Conservation (phyloP, 106 monocot species). For the Dendrobium officinale region DNA sequence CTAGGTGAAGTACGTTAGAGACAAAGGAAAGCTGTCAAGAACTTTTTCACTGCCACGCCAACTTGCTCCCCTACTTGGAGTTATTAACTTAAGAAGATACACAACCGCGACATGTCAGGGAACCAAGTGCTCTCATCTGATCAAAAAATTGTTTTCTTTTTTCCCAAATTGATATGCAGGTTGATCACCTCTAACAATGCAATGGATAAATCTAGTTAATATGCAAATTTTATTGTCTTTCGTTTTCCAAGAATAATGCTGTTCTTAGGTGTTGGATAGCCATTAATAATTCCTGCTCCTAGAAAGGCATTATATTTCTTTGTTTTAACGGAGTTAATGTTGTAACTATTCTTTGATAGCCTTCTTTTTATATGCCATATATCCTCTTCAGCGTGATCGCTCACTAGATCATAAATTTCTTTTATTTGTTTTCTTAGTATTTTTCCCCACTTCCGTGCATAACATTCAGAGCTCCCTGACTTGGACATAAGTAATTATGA, state of each 20-base stretch:
- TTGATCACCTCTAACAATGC: neutral
- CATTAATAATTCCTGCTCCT: neutral
- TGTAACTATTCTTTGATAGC: neutral
- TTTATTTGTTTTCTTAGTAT: neutral
- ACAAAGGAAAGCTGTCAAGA: neutral
- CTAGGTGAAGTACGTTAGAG: neutral
- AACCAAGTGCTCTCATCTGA: too few species aligned
- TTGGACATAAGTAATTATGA: neutral
- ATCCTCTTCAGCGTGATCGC: neutral
- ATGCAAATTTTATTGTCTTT: neutral
- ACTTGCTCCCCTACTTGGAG: neutral
- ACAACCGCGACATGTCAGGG: too few species aligned
- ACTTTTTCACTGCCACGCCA: neutral
- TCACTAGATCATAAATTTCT: neutral
- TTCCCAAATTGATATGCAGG: neutral
- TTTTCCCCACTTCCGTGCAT: neutral
- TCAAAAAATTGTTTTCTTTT: too few species aligned
- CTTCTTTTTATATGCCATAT: neutral
- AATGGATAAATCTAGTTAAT: neutral
- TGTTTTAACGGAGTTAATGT: neutral
- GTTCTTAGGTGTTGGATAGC: neutral
- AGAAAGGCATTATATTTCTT: neutral
- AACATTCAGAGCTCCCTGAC: neutral
- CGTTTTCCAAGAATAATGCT: neutral
- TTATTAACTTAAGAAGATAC: neutral